Conservation (phyloP, 2,329 filamentous ascomycete species). For the Conoideocrella luteorostrata region DNA sequence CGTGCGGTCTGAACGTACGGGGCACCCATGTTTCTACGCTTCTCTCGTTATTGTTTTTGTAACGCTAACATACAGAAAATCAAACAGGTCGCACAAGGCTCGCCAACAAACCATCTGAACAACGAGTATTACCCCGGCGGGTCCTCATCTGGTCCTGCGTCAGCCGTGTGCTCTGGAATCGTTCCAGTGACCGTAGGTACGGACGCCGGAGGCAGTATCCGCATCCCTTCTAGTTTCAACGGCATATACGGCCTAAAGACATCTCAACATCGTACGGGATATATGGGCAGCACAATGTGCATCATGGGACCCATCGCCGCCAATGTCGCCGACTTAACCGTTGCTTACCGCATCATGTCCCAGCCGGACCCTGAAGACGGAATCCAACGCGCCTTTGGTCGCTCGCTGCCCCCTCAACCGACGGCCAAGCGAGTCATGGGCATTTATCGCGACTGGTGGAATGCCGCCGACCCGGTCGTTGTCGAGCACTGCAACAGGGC, state of each 20-base stretch:
- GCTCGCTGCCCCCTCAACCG: slow-evolving; percentile 40
- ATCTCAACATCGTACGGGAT: slow-evolving; percentile 62
- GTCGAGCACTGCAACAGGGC: slow-evolving; percentile 54
- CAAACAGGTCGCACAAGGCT: slow-evolving; percentile 55
- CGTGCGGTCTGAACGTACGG: slow-evolving; percentile 70
- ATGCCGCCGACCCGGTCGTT: slow-evolving; percentile 53
- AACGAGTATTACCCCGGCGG: slow-evolving; percentile 71
- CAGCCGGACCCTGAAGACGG: slow-evolving; percentile 60
- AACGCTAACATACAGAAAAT: slow-evolving; percentile 27
- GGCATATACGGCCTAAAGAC: slow-evolving; percentile 78
- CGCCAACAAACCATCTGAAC: slow-evolving; percentile 74
- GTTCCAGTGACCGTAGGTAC: slow-evolving; percentile 70
- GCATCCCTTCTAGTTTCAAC: slow-evolving; percentile 69
- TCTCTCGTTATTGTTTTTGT: neutral
- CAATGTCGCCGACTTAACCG: slow-evolving; percentile 69
- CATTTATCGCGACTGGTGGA: slow-evolving; percentile 51
- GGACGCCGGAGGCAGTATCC: slow-evolving; percentile 69
- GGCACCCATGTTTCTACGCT: neutral
- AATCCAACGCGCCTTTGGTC: slow-evolving; percentile 56
- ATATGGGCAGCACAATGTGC: slow-evolving; percentile 46
- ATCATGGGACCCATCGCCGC: slow-evolving; percentile 71
- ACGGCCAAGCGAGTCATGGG: slow-evolving; percentile 59
- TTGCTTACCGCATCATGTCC: slow-evolving; percentile 77
- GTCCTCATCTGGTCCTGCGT: slow-evolving; percentile 71
- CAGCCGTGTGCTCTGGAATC: slow-evolving; percentile 62